These are phyloP conservation scores for Vitis vinifera DNA, from an alignment of 164 flowering plant genomes.

Conservation along the genomic window DNA sequence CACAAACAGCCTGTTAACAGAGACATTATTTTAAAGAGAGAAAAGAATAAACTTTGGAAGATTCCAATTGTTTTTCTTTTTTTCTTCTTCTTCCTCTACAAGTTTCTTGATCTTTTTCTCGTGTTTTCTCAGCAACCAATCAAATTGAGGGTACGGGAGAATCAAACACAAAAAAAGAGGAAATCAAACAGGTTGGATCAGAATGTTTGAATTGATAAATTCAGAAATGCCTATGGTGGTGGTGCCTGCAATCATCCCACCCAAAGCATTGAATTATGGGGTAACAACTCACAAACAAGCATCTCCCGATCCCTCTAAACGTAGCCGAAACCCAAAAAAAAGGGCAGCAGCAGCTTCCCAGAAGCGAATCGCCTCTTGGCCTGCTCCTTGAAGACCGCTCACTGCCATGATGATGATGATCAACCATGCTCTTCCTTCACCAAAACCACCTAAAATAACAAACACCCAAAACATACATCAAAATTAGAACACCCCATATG, in stretches of 20 bases:
- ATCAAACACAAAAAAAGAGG: not conserved
- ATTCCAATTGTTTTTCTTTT: too few relatives aligned
- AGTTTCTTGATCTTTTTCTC: too few relatives aligned
- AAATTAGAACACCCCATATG: too few relatives aligned
- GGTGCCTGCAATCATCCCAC: slow-evolving; percentile 39
- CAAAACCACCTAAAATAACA: not conserved
- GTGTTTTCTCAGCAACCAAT: too few relatives aligned
- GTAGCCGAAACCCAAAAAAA: slow-evolving; percentile 25
- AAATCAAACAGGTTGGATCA: slow-evolving; percentile 6
- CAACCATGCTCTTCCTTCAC: not conserved
- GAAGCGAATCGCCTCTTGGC: slow-evolving; percentile 15
- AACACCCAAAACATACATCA: too few relatives aligned
- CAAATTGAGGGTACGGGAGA: too few relatives aligned
- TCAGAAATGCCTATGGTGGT: slow-evolving; percentile 36
- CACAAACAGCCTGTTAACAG: too few relatives aligned
- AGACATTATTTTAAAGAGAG: too few relatives aligned
- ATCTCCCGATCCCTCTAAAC: slow-evolving; percentile 39
- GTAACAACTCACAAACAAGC: slow-evolving; percentile 42
- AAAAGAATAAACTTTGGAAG: too few relatives aligned
- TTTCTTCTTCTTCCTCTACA: too few relatives aligned
- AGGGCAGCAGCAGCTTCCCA: slow-evolving; percentile 35
- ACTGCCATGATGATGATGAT: not conserved
- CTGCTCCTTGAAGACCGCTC: not conserved
- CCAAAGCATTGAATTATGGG: slow-evolving; percentile 54
- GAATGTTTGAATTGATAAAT: too few relatives aligned